A percentile compares a stretch with the other conserved stretches of the same genome.
These are phyloP conservation scores for Lathyrus sativus DNA, from an alignment of 306 rosid species.

Conservation along the genomic window DNA sequence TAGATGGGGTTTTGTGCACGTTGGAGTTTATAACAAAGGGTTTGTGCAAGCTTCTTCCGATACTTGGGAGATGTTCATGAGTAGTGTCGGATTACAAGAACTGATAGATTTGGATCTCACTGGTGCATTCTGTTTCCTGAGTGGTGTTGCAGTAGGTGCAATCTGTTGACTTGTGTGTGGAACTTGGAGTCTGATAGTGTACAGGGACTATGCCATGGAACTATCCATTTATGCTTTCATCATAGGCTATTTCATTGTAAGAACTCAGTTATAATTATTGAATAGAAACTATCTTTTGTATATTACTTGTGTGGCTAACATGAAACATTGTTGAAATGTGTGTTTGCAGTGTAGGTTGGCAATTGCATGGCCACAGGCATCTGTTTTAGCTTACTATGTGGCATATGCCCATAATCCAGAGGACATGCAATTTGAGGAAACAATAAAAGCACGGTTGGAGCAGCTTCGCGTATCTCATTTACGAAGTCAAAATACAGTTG, in stretches of 20 bases:
- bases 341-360: slow-evolving; percentile 65
- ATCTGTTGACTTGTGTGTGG: slow-evolving; percentile 67
- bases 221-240: slow-evolving; percentile 62
- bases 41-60: slow-evolving; percentile 69
- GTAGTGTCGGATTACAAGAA: slow-evolving; percentile 42
- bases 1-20: slow-evolving; percentile 82
- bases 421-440: slow-evolving; percentile 48
- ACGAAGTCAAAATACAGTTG: not conserved
- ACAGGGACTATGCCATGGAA: slow-evolving; percentile 62
- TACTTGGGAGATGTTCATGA: slow-evolving; percentile 61
- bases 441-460: slow-evolving; percentile 58
- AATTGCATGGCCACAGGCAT: slow-evolving; percentile 86
- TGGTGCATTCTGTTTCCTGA: slow-evolving; percentile 68
- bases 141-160: slow-evolving; percentile 65
- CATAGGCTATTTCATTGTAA: slow-evolving; percentile 86
- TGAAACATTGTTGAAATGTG: slow-evolving; percentile 20
- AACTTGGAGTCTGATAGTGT: slow-evolving; percentile 56
- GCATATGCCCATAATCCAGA: slow-evolving; percentile 67
- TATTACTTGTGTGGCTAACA: not conserved
- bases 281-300: no score
- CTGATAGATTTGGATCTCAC: slow-evolving; percentile 74
- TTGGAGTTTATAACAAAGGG: slow-evolving; percentile 66
- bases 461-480: slow-evolving; percentile 45
- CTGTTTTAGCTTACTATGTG: slow-evolving; percentile 75
- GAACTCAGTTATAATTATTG: not conserved